phyloP scores from a whole-genome alignment of 441 rosid genomes.

The Gossypium davidsonii region DNA sequence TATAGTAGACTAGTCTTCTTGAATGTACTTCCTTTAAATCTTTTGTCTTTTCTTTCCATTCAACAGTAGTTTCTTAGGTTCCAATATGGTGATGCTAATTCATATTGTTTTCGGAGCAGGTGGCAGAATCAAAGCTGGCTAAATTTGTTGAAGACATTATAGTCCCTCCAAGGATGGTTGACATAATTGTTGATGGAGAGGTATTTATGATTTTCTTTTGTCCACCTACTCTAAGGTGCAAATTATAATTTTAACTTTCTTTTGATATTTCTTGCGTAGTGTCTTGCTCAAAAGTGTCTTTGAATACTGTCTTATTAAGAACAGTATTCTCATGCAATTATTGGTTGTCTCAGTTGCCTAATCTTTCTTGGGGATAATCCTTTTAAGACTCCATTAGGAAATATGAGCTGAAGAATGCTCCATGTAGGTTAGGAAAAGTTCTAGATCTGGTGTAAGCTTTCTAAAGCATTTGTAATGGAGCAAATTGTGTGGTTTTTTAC shows the following conservation, averaged over 20 bases:
- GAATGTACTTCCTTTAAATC: not conserved
- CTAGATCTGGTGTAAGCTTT: not conserved
- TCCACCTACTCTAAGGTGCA: slow-evolving; percentile 4
- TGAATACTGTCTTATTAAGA: not conserved
- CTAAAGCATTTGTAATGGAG: not conserved
- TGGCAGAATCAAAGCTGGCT: slow-evolving; percentile 92
- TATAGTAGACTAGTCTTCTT: not conserved
- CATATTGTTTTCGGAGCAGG: slow-evolving; percentile 40
- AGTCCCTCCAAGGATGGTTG: slow-evolving; percentile 95
- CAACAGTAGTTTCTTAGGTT: slow-evolving; percentile 5
- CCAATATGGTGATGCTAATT: slow-evolving; percentile 11
- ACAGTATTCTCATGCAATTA: not conserved
- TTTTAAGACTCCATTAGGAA: not conserved
- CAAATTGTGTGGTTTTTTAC: not conserved
- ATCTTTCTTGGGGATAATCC: not conserved
- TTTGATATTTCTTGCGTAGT: not conserved
- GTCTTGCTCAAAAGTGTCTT: slow-evolving; percentile 2
- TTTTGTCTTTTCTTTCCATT: not conserved
- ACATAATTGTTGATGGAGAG: slow-evolving; percentile 97
- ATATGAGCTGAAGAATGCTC: not conserved
- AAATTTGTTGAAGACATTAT: slow-evolving; percentile 97
- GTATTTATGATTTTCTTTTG: slow-evolving; percentile 38
- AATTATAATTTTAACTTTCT: not conserved
- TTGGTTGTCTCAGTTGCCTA: not conserved
- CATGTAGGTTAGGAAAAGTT: not conserved